Evolutionary conservation across 2,329 filamentous ascomycete genomes (phyloP), one percentile per base, ranked within the genome.

Genomic region (Aspergillus ibericus): DNA sequence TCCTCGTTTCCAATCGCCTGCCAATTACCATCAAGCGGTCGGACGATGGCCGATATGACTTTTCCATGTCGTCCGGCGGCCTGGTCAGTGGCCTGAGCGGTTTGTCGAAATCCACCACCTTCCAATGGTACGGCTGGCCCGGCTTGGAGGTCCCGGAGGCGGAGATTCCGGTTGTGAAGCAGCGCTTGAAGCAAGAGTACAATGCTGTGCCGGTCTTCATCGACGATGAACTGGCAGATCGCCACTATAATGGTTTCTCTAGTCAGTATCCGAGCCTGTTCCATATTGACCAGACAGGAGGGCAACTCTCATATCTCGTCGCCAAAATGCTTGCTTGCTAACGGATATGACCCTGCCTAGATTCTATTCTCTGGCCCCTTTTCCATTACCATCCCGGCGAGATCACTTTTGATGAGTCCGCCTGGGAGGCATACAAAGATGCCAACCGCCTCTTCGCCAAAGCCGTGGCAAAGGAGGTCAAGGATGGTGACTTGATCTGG

Each of bases 321-420:
- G 22, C 25, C 22, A n/a, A 32, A 16, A n/a, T 5, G 25, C 25
- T 32, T 12, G 15, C 27, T 16, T 32, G 29, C 64, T 67, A 57
- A 70, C 56, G 16, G 25, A 10, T 29, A 27, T 8, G 46, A 9
- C 27, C 6, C 59, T 7, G 47, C 27, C 25, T 13, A 93, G 92
- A 99, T 78, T 96, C 92, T 7, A 98, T 98, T 75, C 88, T 99
- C 60, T 99, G 95, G 95, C 95, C 95, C 2, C 87, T 99, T 38
- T 96, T 99, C 82, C 95, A 98, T 80, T 98, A 98, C 79, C 95
- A 99, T 77, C 93, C 95, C 52, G 93, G 93, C 73, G 93, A 98
- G 82, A 97, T 98, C 69, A 96, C 92, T 46, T 98, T 98, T 75
- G 93, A 98, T 78, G 93, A 98, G 78, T 89, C 88, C 42, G 90